phyloP scores from a whole-genome alignment of 2,329 filamentous ascomycete species.

The Orbilia brochopaga region DNA sequence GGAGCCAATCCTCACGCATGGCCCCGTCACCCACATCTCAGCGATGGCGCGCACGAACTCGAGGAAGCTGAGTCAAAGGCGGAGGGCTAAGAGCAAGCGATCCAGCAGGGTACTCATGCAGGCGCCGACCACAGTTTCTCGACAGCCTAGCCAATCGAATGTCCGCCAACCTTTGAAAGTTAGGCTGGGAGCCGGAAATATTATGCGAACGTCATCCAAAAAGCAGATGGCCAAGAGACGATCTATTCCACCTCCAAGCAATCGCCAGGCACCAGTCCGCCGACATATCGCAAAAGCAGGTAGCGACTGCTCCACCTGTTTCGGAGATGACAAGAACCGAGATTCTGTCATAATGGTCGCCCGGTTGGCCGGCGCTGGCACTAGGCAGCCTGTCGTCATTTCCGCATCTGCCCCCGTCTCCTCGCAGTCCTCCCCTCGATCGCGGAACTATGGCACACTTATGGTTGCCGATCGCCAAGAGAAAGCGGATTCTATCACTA shows the following conservation, averaged over 20 bases:
- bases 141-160: constrained; percentile 19
- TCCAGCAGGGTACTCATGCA: constrained; percentile 42
- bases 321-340: constrained; percentile 41
- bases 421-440: constrained; percentile 12
- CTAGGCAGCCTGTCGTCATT: constrained; percentile 4
- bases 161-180: constrained; percentile 25
- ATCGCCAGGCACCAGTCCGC: constrained; percentile 30
- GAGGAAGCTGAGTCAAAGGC: constrained; percentile 36
- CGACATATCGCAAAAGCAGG: constrained; percentile 43
- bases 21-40: constrained; percentile 40
- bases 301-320: constrained; percentile 48
- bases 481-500: constrained; percentile 29
- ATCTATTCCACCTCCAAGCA: constrained; percentile 28
- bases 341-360: constrained; percentile 34
- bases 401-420: constrained; percentile 7
- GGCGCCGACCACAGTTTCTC: constrained; percentile 6
- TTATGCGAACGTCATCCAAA: constrained; percentile 35
- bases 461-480: constrained; percentile 15
- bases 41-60: constrained; percentile 29
- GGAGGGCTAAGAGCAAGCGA: constrained; percentile 36
- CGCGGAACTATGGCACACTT: constrained; percentile 4
- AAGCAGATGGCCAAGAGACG: constrained; percentile 29
- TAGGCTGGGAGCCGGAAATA: constrained; percentile 41
- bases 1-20: constrained; percentile 5
- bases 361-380: constrained; percentile 16